Base-by-base conservation (phyloP, 129 eudicot species). In the Oenanthe sinensis region DNA sequence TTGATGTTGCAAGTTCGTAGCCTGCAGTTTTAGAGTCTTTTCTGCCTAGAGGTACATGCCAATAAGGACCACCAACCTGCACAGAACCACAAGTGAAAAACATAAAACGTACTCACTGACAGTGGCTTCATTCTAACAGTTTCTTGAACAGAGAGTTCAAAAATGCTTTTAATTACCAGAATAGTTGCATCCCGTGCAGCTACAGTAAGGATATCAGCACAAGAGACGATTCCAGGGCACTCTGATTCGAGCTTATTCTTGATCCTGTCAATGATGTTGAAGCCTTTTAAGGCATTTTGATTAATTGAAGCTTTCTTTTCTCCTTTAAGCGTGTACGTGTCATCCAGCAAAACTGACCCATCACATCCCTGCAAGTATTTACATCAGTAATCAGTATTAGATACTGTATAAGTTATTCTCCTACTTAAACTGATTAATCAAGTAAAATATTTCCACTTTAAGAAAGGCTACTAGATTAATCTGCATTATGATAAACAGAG, bases 21-120 rank as follows among this genome's bases (percentile, higher is more conserved):
- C 89, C 82, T 70, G 96, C 97, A 0, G 87, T 87, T 75, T 87
- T 89, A 9, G 99, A 87, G 89, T 96, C 99, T 67, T 90, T 96
- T 79, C 97, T 84, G 28, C 99, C 99, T 39, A 89, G 75, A 1
- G 95, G 95, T 39, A 96, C 99, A 80, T 88, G 81, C 99, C 99
- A 96, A 75, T 90, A 92, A 26, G 99, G 99, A 73, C 99, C 99
- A 82, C 99, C 99, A 86, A 92, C 99, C 99, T 96, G 65, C 63
- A 84, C 37, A 62, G 47, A 55, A 22, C 8, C 40, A 10, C 47
- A 69, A 43, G 43, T 24, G 0, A 74, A 45, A 74, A 14, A 28
- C 33, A 74, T 54, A 36, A 13, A 14, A 16, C 22, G 39, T 26
- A 8, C 50, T n/a, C 20, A 30, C 15, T 15, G 9, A 58, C 36